These are phyloP conservation scores for Keithomyces neogunnii DNA, from an alignment of 2,329 filamentous ascomycete species.

Conservation along the genomic window DNA sequence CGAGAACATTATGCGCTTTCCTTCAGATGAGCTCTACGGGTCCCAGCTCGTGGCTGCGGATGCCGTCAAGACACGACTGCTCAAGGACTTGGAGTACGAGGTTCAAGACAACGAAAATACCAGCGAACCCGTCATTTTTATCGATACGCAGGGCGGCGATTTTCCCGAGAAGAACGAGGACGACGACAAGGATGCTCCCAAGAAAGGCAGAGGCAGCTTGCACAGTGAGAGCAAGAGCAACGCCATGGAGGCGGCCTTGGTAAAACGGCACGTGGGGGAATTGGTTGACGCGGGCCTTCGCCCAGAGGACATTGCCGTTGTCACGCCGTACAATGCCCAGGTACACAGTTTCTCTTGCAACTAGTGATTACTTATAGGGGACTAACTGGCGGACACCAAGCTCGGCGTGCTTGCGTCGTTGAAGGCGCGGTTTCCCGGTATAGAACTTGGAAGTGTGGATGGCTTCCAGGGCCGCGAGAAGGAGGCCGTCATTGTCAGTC, in stretches of 20 bases:
- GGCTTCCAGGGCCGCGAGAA: constrained; percentile 97
- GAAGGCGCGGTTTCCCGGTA: constrained; percentile 71
- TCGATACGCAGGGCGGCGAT: constrained; percentile 91
- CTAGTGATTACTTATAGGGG: neutral
- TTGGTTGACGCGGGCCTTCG: constrained; percentile 74
- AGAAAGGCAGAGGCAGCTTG: constrained; percentile 36
- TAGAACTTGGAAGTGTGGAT: constrained; percentile 94
- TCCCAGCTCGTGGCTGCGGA: constrained; percentile 74
- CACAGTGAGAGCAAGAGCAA: constrained; percentile 73
- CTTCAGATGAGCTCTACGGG: constrained; percentile 82
- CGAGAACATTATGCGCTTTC: constrained; percentile 89
- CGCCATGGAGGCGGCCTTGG: constrained; percentile 77
- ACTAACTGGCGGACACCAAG: constrained; percentile 29
- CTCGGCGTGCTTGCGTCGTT: constrained; percentile 71
- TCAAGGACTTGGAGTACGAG: constrained; percentile 70
- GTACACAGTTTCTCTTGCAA: constrained; percentile 27
- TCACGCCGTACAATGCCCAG: constrained; percentile 96
- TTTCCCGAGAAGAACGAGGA: constrained; percentile 79
- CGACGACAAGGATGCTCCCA: constrained; percentile 42
- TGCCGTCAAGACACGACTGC: constrained; percentile 62
- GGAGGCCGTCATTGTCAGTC: constrained; percentile 83
- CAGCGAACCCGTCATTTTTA: constrained; percentile 79
- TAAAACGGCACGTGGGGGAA: constrained; percentile 65
- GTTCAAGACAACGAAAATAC: constrained; percentile 81
- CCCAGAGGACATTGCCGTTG: constrained; percentile 79